Base-by-base conservation (phyloP, 257 asterid species). In the Handroanthus guayacan region DNA sequence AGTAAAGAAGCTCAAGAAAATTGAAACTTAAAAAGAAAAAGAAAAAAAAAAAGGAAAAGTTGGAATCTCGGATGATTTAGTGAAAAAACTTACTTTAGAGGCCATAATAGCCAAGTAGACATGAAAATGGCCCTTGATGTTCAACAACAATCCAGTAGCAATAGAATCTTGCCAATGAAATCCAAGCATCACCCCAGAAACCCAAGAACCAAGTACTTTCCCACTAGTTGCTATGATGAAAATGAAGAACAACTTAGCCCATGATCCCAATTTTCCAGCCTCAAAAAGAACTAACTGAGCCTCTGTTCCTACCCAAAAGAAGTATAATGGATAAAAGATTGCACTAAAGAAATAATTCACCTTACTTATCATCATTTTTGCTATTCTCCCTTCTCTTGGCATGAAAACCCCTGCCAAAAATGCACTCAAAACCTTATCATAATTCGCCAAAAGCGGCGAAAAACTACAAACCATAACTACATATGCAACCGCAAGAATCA, bases 321-420 rank as follows among this genome's bases (percentile, higher is more conserved):
- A 95, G 86, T 92, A 88, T 6, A 92, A 83, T 6, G 99, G 98
- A 43, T 86, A 86, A 63, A 95, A 87, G 3, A 91, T 86, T 18
- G 96, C 91, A 47, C 74, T 38, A 58, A 89, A 91, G 68, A 95
- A 83, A 72, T 95, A 89, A 71, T 95, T 91, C 70, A 89, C 92
- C 58, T 92, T 89, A 18, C 85, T 85, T 0, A 89, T 88, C 81
- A 92, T 88, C 94, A 95, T 66, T 82, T 88, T 92, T 0, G 99
- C 84, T 25, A 91, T 84, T 81, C 97, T 91, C 67, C 99, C 99
- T 9, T 89, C 94, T 38, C 99, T 84, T 3, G 99, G 99, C 99
- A 95, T 95, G 45, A 88, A 86, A 1, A 95, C 83, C 0, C 99
- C 98, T 2, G 96, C 97, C 48, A 95, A 45, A 75, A 91, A 91